Conservation (phyloP, 352 stramenopile species). For the Pythium sp. region DNA sequence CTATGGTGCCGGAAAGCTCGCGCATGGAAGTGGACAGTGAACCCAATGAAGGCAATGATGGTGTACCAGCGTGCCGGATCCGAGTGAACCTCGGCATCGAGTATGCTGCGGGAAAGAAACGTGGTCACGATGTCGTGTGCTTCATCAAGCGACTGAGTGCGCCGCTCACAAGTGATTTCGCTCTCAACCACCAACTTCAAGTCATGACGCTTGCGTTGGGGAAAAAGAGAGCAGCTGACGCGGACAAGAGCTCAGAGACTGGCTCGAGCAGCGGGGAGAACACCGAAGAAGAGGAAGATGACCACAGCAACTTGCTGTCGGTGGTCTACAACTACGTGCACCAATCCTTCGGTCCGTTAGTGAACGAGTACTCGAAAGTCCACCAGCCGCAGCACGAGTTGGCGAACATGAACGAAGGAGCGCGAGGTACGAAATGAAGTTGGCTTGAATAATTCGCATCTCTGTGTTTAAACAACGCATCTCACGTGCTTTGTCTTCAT, state of each 20-base stretch:
- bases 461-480: not conserved
- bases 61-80: slow-evolving; percentile 29
- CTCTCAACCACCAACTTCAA: slow-evolving; percentile 81
- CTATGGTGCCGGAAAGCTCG: slow-evolving; percentile 1
- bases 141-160: slow-evolving; percentile 85
- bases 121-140: slow-evolving; percentile 73
- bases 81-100: slow-evolving; percentile 79
- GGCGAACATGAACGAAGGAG: slow-evolving; percentile 58
- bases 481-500: slow-evolving; percentile 10
- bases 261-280: slow-evolving; percentile 48
- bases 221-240: slow-evolving; percentile 30
- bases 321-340: slow-evolving; percentile 90
- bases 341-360: slow-evolving; percentile 81
- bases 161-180: slow-evolving; percentile 59
- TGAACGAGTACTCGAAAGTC: slow-evolving; percentile 85
- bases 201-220: slow-evolving; percentile 84
- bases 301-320: slow-evolving; percentile 66
- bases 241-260: slow-evolving; percentile 25
- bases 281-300: slow-evolving; percentile 61
- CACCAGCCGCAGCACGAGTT: slow-evolving; percentile 73
- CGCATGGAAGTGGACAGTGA: slow-evolving; percentile 22
- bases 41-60: slow-evolving; percentile 21
- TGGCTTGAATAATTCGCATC: not conserved
- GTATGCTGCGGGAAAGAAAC: slow-evolving; percentile 62
- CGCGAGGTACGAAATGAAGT: slow-evolving; percentile 28